Percentiles rank a stretch among this genome's conserved stretches.
Evolutionary conservation across 441 rosid genomes (phyloP).

Genomic region (Isatis lusitanica): DNA sequence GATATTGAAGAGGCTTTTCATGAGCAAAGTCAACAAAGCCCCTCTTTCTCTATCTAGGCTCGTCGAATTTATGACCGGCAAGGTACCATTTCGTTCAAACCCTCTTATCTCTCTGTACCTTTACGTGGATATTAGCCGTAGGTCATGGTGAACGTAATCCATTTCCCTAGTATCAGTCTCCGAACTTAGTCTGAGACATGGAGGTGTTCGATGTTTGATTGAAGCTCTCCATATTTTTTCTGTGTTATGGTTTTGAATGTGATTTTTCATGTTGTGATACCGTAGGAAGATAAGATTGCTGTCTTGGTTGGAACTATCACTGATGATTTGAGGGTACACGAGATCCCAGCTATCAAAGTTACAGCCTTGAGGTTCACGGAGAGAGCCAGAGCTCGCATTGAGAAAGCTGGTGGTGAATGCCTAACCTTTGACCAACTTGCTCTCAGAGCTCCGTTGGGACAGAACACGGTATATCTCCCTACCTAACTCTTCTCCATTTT

Average conservation of each 20-base stretch:
- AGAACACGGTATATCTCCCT: slow-evolving; percentile 65
- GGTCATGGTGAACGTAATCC: background rate
- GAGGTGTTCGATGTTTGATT: background rate
- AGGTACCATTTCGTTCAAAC: slow-evolving; percentile 41
- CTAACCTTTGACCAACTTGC: slow-evolving; percentile 87
- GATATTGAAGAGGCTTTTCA: slow-evolving; percentile 84
- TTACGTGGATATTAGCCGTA: background rate
- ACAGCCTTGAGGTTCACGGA: slow-evolving; percentile 81
- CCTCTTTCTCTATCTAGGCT: slow-evolving; percentile 85
- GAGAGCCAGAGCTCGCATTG: slow-evolving; percentile 82
- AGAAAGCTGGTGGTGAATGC: slow-evolving; percentile 93
- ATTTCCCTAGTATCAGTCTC: background rate
- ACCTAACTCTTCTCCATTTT: background rate
- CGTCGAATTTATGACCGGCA: slow-evolving; percentile 53
- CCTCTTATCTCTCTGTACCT: background rate
- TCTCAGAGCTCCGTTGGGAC: slow-evolving; percentile 81
- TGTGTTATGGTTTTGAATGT: background rate
- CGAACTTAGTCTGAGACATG: background rate
- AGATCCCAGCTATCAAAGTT: slow-evolving; percentile 75
- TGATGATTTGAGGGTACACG: slow-evolving; percentile 75
- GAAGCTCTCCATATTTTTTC: background rate
- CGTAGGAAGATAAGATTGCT: slow-evolving; percentile 72
- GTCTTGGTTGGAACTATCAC: slow-evolving; percentile 84
- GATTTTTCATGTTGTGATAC: background rate
- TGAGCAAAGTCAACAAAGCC: slow-evolving; percentile 92